These are phyloP conservation scores for Vanilla planifolia DNA, from an alignment of 106 monocot genomes.

Conservation along the genomic window DNA sequence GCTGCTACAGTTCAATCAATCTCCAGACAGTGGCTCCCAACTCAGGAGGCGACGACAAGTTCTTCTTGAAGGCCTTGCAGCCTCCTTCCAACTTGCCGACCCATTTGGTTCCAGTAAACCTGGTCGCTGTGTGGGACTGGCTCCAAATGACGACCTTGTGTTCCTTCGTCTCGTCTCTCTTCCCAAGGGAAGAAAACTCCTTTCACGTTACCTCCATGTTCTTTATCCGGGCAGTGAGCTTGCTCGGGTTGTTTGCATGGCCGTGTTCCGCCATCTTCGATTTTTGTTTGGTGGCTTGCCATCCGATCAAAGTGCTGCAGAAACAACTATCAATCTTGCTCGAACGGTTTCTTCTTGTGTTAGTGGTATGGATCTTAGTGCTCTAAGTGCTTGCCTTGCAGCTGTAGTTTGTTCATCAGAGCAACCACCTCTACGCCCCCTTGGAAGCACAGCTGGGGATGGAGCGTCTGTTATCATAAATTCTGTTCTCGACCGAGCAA, in stretches of 20 bases:
- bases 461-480: slow-evolving; percentile 81
- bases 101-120: slow-evolving; percentile 53
- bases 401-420: slow-evolving; percentile 91
- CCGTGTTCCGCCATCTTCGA: slow-evolving; percentile 79
- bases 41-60: slow-evolving; percentile 56
- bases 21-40: slow-evolving; percentile 61
- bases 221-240: slow-evolving; percentile 71
- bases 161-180: slow-evolving; percentile 77
- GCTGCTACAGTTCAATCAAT: slow-evolving; percentile 45
- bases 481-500: slow-evolving; percentile 72
- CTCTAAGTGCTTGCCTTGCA: slow-evolving; percentile 90
- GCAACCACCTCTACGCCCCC: slow-evolving; percentile 89
- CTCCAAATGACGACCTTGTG: slow-evolving; percentile 78
- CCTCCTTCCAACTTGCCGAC: slow-evolving; percentile 88
- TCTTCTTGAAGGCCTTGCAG: slow-evolving; percentile 74
- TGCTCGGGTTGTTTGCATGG: slow-evolving; percentile 76
- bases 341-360: slow-evolving; percentile 58
- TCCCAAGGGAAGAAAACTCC: slow-evolving; percentile 76
- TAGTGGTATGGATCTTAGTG: slow-evolving; percentile 59
- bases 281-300: slow-evolving; percentile 76
- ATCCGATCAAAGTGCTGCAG: slow-evolving; percentile 48
- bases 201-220: slow-evolving; percentile 66
- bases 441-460: slow-evolving; percentile 85
- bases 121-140: slow-evolving; percentile 41
- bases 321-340: slow-evolving; percentile 51